phyloP scores from a whole-genome alignment of 495 filamentous ascomycete genomes.

The Aspergillus bridgeri region DNA sequence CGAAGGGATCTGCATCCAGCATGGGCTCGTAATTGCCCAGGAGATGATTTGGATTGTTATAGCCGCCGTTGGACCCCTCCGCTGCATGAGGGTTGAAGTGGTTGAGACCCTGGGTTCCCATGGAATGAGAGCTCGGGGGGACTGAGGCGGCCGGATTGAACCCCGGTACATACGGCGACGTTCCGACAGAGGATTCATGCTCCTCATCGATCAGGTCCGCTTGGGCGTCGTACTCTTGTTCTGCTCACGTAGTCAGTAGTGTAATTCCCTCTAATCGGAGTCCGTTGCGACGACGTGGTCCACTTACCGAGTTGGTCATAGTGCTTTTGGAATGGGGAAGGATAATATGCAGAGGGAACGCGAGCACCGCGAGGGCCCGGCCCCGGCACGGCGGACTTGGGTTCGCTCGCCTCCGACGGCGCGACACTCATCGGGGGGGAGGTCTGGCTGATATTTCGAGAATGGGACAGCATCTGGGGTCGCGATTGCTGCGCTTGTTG shows the following conservation, averaged over 20 bases:
- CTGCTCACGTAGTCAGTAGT: slow-evolving; percentile 49
- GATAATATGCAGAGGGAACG: slow-evolving; percentile 63
- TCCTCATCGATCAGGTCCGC: slow-evolving; percentile 91
- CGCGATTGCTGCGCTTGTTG: slow-evolving; percentile 45
- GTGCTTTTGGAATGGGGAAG: slow-evolving; percentile 86
- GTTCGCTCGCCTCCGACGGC: slow-evolving; percentile 36
- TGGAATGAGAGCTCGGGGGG: slow-evolving; percentile 31
- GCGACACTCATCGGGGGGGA: slow-evolving; percentile 43
- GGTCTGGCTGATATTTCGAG: slow-evolving; percentile 37
- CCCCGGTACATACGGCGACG: slow-evolving; percentile 62
- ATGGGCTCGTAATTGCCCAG: slow-evolving; percentile 79
- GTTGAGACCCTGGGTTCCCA: slow-evolving; percentile 32
- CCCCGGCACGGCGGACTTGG: slow-evolving; percentile 29
- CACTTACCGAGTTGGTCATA: slow-evolving; percentile 95
- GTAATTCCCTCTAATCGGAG: no score
- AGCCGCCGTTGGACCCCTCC: slow-evolving; percentile 37
- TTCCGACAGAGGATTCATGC: slow-evolving; percentile 62
- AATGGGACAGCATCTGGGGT: slow-evolving; percentile 46
- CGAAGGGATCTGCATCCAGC: slow-evolving; percentile 87
- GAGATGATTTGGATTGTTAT: slow-evolving; percentile 58
- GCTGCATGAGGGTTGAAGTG: slow-evolving; percentile 38
- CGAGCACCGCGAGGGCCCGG: slow-evolving; percentile 32
- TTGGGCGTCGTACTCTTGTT: slow-evolving; percentile 98
- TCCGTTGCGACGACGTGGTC: not conserved
- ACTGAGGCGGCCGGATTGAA: slow-evolving; percentile 49